A percentile compares a stretch with the other conserved stretches of the same genome.
phyloP scores from a whole-genome alignment of 768 basidiomycete genomes.

The Chalciporus chontae region DNA sequence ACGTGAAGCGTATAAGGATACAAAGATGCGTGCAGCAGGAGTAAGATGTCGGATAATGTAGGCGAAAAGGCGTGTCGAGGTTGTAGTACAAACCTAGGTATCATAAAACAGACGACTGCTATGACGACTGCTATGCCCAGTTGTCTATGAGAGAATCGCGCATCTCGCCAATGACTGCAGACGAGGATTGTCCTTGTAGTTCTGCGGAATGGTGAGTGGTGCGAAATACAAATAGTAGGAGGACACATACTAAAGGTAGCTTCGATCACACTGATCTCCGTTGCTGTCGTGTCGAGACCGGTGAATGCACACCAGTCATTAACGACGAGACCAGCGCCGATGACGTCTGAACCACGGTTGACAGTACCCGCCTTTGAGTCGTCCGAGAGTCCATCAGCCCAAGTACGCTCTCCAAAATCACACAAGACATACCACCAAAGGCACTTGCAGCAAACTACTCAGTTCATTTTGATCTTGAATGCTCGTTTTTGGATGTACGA shows the following conservation, averaged over 20 bases:
- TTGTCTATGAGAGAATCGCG: constrained; percentile 87
- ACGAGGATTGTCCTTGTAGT: constrained; percentile 78
- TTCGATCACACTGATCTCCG: constrained; percentile 97
- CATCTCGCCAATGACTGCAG: constrained; percentile 88
- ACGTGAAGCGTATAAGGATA: constrained; percentile 16
- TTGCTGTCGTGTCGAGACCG: constrained; percentile 99
- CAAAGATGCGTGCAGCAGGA: constrained; percentile 16
- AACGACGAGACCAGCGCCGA: constrained; percentile 95
- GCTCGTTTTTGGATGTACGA: constrained; percentile 97
- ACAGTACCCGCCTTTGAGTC: constrained; percentile 84
- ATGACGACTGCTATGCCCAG: constrained; percentile 55
- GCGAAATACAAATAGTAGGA: neutral
- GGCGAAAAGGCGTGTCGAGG: neutral
- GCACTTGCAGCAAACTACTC: constrained; percentile 89
- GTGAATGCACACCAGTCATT: constrained; percentile 99
- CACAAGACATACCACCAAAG: constrained; percentile 73
- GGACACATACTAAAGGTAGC: constrained; percentile 85
- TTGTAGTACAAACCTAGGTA: constrained; percentile 7
- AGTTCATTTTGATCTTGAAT: constrained; percentile 97
- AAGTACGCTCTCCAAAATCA: neutral
- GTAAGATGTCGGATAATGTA: constrained; percentile 2
- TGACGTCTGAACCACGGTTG: constrained; percentile 96
- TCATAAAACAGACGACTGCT: neutral
- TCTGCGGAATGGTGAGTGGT: constrained; percentile 42
- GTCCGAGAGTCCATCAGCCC: neutral